Percentiles rank a stretch among this genome's conserved stretches.
These are phyloP conservation scores for Xerocomus potaroensis DNA, from an alignment of 768 basidiomycete genomes.

Conservation along the genomic window DNA sequence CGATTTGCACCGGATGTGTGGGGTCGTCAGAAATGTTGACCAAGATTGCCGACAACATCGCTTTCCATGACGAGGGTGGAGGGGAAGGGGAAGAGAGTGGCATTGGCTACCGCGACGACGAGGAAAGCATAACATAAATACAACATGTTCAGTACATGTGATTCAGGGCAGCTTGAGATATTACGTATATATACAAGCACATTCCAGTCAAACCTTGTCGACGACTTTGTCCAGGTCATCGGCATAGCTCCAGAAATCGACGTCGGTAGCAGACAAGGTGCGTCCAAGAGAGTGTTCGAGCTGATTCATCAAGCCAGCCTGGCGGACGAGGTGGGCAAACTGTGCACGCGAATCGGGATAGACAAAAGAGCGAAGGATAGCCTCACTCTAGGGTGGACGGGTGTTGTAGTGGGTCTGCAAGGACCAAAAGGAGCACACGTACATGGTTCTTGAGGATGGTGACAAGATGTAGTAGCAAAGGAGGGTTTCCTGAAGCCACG, in stretches of 20 bases:
- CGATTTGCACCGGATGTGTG: conserved; percentile 52
- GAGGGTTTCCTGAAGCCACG: conserved; percentile 9
- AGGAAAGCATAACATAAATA: not conserved
- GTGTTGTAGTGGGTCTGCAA: conserved; percentile 7
- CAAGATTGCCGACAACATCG: not conserved
- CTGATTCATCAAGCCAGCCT: conserved; percentile 40
- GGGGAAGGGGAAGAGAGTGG: not conserved
- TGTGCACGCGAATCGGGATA: conserved; percentile 74
- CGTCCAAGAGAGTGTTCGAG: conserved; percentile 20
- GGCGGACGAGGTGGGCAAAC: conserved; percentile 53
- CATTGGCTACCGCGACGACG: conserved; percentile 1
- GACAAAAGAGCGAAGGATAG: conserved; percentile 56
- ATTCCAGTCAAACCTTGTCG: not conserved
- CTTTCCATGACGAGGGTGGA: not conserved
- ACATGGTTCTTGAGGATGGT: conserved; percentile 58
- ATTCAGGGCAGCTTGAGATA: not conserved
- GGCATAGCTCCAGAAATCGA: conserved; percentile 71
- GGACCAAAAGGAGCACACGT: conserved; percentile 27
- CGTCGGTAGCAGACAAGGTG: conserved; percentile 34
- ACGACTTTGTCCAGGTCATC: conserved; percentile 12
- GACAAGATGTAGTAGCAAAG: conserved; percentile 42
- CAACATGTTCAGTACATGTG: not conserved
- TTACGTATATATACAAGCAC: not conserved
- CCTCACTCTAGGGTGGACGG: conserved; percentile 41
- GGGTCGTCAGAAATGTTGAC: conserved; percentile 30